Percentiles rank a stretch among this genome's conserved stretches.
These are phyloP conservation scores for Microglena sp. DNA, from an alignment of 139 green algal genomes.

Conservation along the genomic window DNA sequence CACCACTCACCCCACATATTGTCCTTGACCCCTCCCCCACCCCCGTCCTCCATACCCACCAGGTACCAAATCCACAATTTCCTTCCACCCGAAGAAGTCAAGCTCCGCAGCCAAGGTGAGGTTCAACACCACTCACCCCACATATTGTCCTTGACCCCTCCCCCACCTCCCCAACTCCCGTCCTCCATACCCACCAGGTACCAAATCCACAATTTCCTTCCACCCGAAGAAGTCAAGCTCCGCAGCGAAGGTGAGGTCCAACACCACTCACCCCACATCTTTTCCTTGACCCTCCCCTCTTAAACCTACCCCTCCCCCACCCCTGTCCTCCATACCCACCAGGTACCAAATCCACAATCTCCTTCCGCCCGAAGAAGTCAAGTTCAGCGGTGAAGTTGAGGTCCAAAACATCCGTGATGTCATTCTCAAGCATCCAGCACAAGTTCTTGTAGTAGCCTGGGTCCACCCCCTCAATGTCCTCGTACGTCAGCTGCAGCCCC, in stretches of 20 bases:
- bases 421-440: constrained; percentile 77
- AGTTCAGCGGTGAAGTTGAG: constrained; percentile 87
- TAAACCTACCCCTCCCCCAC: background rate
- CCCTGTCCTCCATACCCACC: constrained; percentile 9
- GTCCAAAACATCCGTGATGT: constrained; percentile 91
- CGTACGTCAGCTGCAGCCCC: constrained; percentile 70
- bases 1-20: too few species aligned
- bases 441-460: constrained; percentile 11
- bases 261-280: too few species aligned
- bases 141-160: too few species aligned
- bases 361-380: constrained; percentile 80
- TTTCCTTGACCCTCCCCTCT: too few species aligned
- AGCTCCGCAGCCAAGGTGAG: constrained; percentile 85
- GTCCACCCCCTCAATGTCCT: constrained; percentile 88
- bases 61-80: constrained; percentile 73
- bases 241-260: constrained; percentile 89
- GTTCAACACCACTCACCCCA: too few species aligned
- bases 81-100: constrained; percentile 80
- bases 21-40: too few species aligned
- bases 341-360: constrained; percentile 74
- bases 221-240: constrained; percentile 83
- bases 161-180: too few species aligned
- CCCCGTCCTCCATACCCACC: constrained; percentile 13
- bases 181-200: constrained; percentile 30
- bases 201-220: constrained; percentile 74